A percentile compares a stretch with the other conserved stretches of the same genome.
phyloP scores from a whole-genome alignment of 1,139 yeast species.

The Blastobotrys elegans region DNA sequence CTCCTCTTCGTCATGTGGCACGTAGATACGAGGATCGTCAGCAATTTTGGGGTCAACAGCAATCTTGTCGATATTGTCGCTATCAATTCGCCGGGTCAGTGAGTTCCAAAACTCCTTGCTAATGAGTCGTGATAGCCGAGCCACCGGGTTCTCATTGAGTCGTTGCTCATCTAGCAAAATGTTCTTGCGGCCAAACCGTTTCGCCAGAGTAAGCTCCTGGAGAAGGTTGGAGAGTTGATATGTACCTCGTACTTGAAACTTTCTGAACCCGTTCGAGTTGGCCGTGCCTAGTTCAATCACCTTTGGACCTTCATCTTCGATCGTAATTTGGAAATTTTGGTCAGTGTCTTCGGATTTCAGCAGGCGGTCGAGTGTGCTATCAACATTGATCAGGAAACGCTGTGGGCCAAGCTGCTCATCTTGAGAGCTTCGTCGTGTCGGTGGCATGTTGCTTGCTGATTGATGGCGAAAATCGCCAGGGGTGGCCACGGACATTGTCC shows the following conservation, averaged over 20 bases:
- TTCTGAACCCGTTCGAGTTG: constrained; percentile 74
- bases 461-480: constrained; percentile 1
- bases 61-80: constrained; percentile 57
- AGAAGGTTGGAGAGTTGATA: constrained; percentile 84
- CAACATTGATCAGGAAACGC: constrained; percentile 73
- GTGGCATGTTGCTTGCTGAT: background rate
- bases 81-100: constrained; percentile 67
- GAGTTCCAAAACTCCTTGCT: constrained; percentile 76
- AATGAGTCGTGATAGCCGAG: constrained; percentile 68
- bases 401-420: constrained; percentile 51
- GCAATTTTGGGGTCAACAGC: constrained; percentile 75
- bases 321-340: constrained; percentile 78
- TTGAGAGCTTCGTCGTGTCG: constrained; percentile 55
- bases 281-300: constrained; percentile 78
- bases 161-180: constrained; percentile 79
- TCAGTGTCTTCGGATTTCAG: constrained; percentile 72
- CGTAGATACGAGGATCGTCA: constrained; percentile 64
- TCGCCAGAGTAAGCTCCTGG: constrained; percentile 87
- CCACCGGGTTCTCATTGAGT: constrained; percentile 83
- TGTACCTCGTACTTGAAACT: constrained; percentile 76
- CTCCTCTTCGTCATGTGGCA: constrained; percentile 65
- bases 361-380: constrained; percentile 63
- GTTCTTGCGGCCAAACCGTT: constrained; percentile 69
- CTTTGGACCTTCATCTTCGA: constrained; percentile 92
- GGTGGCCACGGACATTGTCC: constrained; percentile 25